Percentiles rank a stretch among this genome's conserved stretches.
Evolutionary conservation across 139 green algal species (phyloP).

Genomic region (Coelastrella sp.): DNA sequence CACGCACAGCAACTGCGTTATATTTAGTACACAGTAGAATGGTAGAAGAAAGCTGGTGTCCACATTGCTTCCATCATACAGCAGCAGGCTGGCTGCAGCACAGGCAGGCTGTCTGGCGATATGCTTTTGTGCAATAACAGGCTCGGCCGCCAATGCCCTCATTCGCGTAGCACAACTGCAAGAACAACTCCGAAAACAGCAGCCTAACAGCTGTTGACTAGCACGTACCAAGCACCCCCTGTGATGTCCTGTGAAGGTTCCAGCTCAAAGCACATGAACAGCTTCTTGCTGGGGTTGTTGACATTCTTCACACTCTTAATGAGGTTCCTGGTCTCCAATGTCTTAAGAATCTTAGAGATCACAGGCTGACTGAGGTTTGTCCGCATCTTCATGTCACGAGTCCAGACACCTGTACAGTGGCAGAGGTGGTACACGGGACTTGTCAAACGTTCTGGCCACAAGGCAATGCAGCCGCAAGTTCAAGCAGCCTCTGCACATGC

Average conservation of each 20-base stretch:
- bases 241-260: constrained; percentile 94
- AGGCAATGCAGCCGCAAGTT: no score
- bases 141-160: no score
- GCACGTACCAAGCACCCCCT: constrained; percentile 89
- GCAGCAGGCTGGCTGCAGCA: no score
- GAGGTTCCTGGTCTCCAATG: constrained; percentile 84
- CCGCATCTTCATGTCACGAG: constrained; percentile 88
- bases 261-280: constrained; percentile 96
- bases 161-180: no score
- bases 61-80: no score
- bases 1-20: no score
- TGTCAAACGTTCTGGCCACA: background rate
- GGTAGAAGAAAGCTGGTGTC: no score
- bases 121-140: no score
- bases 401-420: constrained; percentile 88
- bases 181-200: no score
- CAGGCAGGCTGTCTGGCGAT: no score
- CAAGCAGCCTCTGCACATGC: no score
- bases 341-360: constrained; percentile 95
- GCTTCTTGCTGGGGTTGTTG: constrained; percentile 84
- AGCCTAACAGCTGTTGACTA: background rate
- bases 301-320: constrained; percentile 93
- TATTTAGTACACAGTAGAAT: no score
- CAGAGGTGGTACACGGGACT: background rate
- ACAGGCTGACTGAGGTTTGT: constrained; percentile 91